Percentiles rank a stretch among this genome's conserved stretches.
Evolutionary conservation across 257 asterid genomes (phyloP).

Genomic region (Nicotiana obtusifolia): DNA sequence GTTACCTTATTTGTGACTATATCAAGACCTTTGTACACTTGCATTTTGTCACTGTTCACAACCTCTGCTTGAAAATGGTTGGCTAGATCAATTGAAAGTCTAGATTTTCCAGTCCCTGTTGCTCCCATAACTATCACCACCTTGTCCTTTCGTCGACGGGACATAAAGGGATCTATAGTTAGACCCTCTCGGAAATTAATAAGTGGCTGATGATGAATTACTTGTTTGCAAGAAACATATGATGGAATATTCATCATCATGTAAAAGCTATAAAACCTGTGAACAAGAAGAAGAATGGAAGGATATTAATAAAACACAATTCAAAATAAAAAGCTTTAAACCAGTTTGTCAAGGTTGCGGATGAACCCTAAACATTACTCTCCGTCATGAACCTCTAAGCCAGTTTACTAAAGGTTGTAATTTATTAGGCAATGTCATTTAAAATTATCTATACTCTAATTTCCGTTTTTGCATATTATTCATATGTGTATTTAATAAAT

Average conservation of each 20-base stretch:
- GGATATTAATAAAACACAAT: background rate
- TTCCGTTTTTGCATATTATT: no score
- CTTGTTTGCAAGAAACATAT: constrained; percentile 42
- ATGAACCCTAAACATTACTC: no score
- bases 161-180: constrained; percentile 41
- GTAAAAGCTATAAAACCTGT: background rate
- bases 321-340: background rate
- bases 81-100: constrained; percentile 75
- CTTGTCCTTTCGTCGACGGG: constrained; percentile 53
- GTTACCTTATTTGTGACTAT: constrained; percentile 57
- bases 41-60: constrained; percentile 78
- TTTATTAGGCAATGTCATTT: no score
- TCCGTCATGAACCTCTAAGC: no score
- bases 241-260: constrained; percentile 22
- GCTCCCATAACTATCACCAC: constrained; percentile 77
- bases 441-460: no score
- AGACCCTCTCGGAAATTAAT: constrained; percentile 51
- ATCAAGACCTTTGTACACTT: constrained; percentile 55
- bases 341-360: no score
- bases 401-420: no score
- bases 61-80: constrained; percentile 56
- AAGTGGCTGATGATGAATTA: constrained; percentile 25
- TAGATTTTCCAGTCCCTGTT: constrained; percentile 82
- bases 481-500: no score
- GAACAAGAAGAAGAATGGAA: background rate